Evolutionary conservation across 768 basidiomycete species (phyloP), one percentile per base, ranked within the genome.

Genomic region (Leucocoprinus leucothites): DNA sequence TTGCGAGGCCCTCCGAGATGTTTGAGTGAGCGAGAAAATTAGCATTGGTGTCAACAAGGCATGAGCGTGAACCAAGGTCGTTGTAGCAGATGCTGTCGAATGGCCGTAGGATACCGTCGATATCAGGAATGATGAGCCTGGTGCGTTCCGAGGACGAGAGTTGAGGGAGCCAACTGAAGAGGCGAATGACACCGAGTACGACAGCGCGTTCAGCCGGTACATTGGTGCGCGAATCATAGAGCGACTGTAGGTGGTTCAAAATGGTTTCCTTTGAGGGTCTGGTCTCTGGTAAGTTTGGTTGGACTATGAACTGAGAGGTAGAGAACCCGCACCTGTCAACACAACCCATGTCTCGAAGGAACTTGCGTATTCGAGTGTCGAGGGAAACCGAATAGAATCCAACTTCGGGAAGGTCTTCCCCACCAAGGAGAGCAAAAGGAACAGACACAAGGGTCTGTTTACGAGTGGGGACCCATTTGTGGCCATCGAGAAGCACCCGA

Each of bases 281-380:
- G 19, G 9, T 41, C 24, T 31, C 51, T 16, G 1, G 42, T 31
- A 41, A 58, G 36, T 11, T 34, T 9, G 9, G 35, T n/a, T n/a
- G 11, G 16, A 19, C 51, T 31, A 9, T 13, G 19, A 16, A 21
- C 40, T 2, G 28, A 2, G 0, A 24, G 34, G 19, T 3, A 55
- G 24, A 43, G 9, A n/a, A 21, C 18, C 58, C 65, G 21, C 57
- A 78, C 78, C 60, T 64, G 19, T 77, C 66, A 0, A 62, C 58
- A 59, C 77, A 78, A 18, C 77, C 77, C 67, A 77, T 69, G 2
- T 56, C 49, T 13, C 38, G 53, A 34, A 78, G 62, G 56, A 74
- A 66, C 0, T 36, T 40, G 35, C 53, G 28, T 7, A 64, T 55
- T 24, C 58, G 58, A 28, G 65, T 28, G 36, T 36, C 46, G 19